Base-by-base conservation (phyloP, 176 grass and related monocot genomes). In the Ananas comosus region DNA sequence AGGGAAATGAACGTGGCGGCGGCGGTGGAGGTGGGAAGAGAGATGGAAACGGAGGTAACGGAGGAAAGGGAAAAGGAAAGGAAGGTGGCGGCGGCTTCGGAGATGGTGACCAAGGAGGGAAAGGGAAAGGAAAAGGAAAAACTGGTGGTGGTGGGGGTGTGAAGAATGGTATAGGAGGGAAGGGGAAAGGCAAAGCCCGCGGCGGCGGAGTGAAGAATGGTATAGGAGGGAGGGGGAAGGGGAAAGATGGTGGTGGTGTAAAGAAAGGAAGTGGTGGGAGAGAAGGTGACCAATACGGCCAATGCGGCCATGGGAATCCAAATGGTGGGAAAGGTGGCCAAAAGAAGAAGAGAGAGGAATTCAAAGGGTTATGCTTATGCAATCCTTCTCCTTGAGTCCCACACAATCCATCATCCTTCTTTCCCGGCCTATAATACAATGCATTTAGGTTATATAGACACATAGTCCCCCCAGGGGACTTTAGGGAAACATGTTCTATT, bases 401-500 rank as follows among this genome's bases (percentile, higher is more conserved):
- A 21, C 88, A 87, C 64, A 70, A 69, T 11, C 23, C 70, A 17
- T 63, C 47, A 12, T 24, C 68, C 23, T 72, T 80, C 52, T 83
- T 90, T 16, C 72, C 66, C 0, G 89, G 89, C 50, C 86, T 80
- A 70, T 97, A 97, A 63, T 97, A 92, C 59, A 92, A 80, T 17
- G 89, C 91, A 49, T 97, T 92, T 61, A 97, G 84, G 77, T 69
- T 90, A 79, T 87, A 90, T 64, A 92, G 13, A 72, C 93, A 92
- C 11, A 61, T 53, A 65, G 12, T 65, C 53, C 49, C 77, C 10
- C 52, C 52, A n/a, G 48, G 69, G 47, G 6, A 51, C 13, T 64
- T 71, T 66, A 90, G 59, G 13, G 81, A 80, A 49, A 97, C 42
- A 67, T 97, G 94, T 57, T 84, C 66, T 24, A 58, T 71, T 33